These are phyloP conservation scores for Pyrenophora tritici-repentis DNA, from an alignment of 2,329 filamentous ascomycete species.

Conservation along the genomic window DNA sequence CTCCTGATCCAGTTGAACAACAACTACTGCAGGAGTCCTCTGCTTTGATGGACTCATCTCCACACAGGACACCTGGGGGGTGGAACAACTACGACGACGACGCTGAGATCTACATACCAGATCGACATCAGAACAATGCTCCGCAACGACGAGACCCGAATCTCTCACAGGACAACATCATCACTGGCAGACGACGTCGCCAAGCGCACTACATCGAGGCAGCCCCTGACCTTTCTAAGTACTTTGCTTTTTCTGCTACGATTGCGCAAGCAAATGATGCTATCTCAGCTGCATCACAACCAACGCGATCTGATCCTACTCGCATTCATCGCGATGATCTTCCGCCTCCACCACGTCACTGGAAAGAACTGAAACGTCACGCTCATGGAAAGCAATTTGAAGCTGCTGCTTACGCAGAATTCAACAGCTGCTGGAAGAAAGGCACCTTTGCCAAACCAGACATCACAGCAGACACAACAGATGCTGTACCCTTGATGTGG, in stretches of 20 bases:
- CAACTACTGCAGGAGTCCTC: background rate
- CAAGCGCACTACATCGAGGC: too few relatives aligned
- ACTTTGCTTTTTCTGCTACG: slow-evolving; percentile 7
- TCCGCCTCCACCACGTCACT: slow-evolving; percentile 1
- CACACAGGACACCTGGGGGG: background rate
- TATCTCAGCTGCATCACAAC: slow-evolving; percentile 1
- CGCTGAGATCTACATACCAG: background rate
- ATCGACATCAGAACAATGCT: background rate
- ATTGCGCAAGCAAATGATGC: background rate
- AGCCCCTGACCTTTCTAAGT: slow-evolving; percentile 1
- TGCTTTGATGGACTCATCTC: background rate
- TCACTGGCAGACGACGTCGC: background rate
- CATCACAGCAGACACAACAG: background rate
- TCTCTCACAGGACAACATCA: slow-evolving; percentile 3
- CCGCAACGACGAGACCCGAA: background rate
- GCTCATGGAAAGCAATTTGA: background rate
- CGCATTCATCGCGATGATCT: slow-evolving; percentile 1
- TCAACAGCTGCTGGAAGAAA: slow-evolving; percentile 2
- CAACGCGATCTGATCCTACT: slow-evolving; percentile 2
- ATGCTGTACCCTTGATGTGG: too few relatives aligned
- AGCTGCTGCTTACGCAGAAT: background rate
- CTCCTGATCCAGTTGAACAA: background rate
- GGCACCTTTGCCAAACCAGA: background rate
- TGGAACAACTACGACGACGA: background rate
- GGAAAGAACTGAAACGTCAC: slow-evolving; percentile 1